A percentile compares a stretch with the other conserved stretches of the same genome.
phyloP scores from a whole-genome alignment of 306 rosid genomes.

The Prunus armeniaca region DNA sequence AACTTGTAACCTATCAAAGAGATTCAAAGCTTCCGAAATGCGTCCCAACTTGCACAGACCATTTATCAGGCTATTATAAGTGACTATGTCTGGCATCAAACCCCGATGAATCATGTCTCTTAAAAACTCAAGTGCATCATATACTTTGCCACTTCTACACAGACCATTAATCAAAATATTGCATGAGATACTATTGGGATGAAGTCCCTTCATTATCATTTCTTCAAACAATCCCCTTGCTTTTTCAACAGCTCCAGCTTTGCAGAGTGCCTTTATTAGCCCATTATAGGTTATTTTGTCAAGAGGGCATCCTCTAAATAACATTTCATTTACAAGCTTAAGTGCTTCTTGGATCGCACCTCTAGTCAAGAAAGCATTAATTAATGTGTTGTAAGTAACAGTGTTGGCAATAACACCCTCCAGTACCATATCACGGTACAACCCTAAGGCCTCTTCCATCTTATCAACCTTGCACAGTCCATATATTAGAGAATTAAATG shows the following conservation, averaged over 20 bases:
- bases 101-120: conserved; percentile 72
- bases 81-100: conserved; percentile 71
- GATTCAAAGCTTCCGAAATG: conserved; percentile 60
- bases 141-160: conserved; percentile 65
- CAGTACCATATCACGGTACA: conserved; percentile 70
- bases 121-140: conserved; percentile 68
- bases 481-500: conserved; percentile 71
- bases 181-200: conserved; percentile 50
- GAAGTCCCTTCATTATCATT: conserved; percentile 70
- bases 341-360: conserved; percentile 63
- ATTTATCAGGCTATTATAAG: conserved; percentile 77
- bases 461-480: conserved; percentile 64
- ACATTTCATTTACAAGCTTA: conserved; percentile 79
- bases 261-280: conserved; percentile 76
- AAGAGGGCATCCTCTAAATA: conserved; percentile 69
- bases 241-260: conserved; percentile 65
- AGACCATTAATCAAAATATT: conserved; percentile 76
- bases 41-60: conserved; percentile 76
- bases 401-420: conserved; percentile 89
- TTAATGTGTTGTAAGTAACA: conserved; percentile 78
- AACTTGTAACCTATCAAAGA: conserved; percentile 61
- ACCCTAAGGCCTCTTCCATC: conserved; percentile 63
- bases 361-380: conserved; percentile 58
- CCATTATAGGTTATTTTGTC: conserved; percentile 79
- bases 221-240: conserved; percentile 69